These are phyloP conservation scores for Nemania abortiva DNA, from an alignment of 2,329 filamentous ascomycete species.

Conservation along the genomic window DNA sequence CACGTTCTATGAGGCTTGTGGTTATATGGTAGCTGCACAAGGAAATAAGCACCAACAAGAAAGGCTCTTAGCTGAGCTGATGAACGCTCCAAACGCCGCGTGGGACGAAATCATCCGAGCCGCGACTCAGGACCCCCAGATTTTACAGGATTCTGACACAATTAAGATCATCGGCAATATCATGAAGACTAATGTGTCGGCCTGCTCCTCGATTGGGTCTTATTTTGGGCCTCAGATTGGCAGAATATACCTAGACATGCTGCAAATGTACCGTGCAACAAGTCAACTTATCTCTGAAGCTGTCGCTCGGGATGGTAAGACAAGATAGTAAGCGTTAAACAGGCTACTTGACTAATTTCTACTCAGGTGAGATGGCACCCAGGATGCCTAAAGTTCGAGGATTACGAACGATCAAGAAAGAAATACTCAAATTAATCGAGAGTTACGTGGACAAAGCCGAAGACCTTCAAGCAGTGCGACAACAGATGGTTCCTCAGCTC, in stretches of 20 bases:
- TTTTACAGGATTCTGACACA: slow-evolving; percentile 90
- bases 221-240: slow-evolving; percentile 99
- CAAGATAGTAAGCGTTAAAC: background rate
- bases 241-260: slow-evolving; percentile 97
- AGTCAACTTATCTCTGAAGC: slow-evolving; percentile 95
- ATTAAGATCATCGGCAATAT: slow-evolving; percentile 99
- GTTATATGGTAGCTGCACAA: slow-evolving; percentile 98
- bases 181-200: slow-evolving; percentile 99
- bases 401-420: slow-evolving; percentile 97
- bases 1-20: slow-evolving; percentile 98
- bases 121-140: slow-evolving; percentile 85
- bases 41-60: slow-evolving; percentile 96
- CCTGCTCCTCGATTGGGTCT: slow-evolving; percentile 92
- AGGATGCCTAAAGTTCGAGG: slow-evolving; percentile 98
- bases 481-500: slow-evolving; percentile 94
- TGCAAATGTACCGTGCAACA: slow-evolving; percentile 99
- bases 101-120: slow-evolving; percentile 96
- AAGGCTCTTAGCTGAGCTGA: slow-evolving; percentile 88
- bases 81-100: slow-evolving; percentile 91
- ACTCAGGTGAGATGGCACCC: slow-evolving; percentile 84
- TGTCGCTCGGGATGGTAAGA: slow-evolving; percentile 82
- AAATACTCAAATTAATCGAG: slow-evolving; percentile 97
- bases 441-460: slow-evolving; percentile 98
- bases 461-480: slow-evolving; percentile 91
- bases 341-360: slow-evolving; percentile 52